phyloP scores from a whole-genome alignment of 495 filamentous ascomycete species.

The Apodospora peruviana region DNA sequence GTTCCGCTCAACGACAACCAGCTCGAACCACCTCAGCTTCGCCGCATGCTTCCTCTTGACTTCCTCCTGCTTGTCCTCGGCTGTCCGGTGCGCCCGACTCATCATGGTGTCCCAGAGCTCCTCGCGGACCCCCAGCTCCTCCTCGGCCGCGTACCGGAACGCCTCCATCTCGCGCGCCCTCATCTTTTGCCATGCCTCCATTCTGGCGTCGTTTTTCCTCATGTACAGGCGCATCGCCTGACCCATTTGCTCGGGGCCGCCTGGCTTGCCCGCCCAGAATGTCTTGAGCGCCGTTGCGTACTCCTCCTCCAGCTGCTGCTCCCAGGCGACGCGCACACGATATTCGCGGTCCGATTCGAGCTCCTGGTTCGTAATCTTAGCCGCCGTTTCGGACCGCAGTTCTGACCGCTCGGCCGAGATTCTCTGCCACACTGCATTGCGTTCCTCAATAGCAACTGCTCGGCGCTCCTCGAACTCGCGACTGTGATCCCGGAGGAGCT shows the following conservation, averaged over 20 bases:
- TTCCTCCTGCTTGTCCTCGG: conserved; percentile 13
- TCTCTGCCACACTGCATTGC: conserved; percentile 11
- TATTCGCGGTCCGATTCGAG: conserved; percentile 19
- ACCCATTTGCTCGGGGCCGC: conserved; percentile 7
- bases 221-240: conserved; percentile 18
- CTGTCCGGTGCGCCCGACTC: conserved; percentile 7
- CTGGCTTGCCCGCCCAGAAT: conserved; percentile 23
- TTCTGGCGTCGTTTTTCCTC: conserved; percentile 20
- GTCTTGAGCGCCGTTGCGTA: conserved; percentile 20
- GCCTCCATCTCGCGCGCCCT: conserved; percentile 19
- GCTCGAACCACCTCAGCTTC: conserved; percentile 25
- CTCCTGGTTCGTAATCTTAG: conserved; percentile 16
- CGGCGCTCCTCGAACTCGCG: conserved; percentile 7
- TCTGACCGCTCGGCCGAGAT: conserved; percentile 20
- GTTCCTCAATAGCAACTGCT: not conserved
- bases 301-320: conserved; percentile 27
- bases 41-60: conserved; percentile 13
- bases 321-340: conserved; percentile 16
- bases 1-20: conserved; percentile 24
- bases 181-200: conserved; percentile 27
- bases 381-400: conserved; percentile 5
- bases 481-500: conserved; percentile 12
- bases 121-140: conserved; percentile 22
- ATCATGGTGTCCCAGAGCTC: conserved; percentile 25
- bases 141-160: conserved; percentile 13